Evolutionary conservation across 495 filamentous ascomycete genomes (phyloP).

Genomic region (Penicillium malachiteum): DNA sequence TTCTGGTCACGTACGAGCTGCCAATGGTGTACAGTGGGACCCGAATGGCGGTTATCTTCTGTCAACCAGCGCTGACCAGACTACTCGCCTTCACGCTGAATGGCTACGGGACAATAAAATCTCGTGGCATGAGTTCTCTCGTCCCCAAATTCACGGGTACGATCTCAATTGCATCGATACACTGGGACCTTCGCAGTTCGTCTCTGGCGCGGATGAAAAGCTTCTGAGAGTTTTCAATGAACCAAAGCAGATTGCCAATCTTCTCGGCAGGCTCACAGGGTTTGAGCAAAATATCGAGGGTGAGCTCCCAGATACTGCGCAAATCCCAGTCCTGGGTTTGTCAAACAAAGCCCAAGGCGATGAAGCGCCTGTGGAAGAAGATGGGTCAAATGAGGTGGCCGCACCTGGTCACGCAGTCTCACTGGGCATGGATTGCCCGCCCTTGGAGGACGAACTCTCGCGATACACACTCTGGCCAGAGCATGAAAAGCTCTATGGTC

Average conservation of each 20-base stretch:
- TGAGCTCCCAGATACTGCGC: conserved; percentile 77
- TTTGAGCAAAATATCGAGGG: conserved; percentile 45
- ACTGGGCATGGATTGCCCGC: conserved; percentile 62
- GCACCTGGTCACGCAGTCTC: conserved; percentile 23
- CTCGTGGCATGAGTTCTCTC: conserved; percentile 93
- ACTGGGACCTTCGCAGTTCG: conserved; percentile 67
- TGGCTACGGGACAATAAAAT: conserved; percentile 59
- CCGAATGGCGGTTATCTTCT: conserved; percentile 79
- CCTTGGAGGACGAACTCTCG: conserved; percentile 83
- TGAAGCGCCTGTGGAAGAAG: conserved; percentile 47
- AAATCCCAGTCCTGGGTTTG: conserved; percentile 90
- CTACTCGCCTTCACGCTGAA: conserved; percentile 85
- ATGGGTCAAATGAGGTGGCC: conserved; percentile 24
- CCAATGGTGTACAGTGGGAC: conserved; percentile 81
- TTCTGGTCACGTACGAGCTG: conserved; percentile 78
- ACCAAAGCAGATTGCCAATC: conserved; percentile 74
- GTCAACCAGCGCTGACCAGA: conserved; percentile 89
- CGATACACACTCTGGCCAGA: conserved; percentile 95
- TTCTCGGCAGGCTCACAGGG: conserved; percentile 68
- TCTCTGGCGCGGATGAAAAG: conserved; percentile 98
- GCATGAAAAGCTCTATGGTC: conserved; percentile 93
- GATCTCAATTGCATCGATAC: conserved; percentile 92
- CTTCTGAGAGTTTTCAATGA: conserved; percentile 91
- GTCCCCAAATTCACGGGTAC: conserved; percentile 97
- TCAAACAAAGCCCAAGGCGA: conserved; percentile 89